Evolutionary conservation across 495 filamentous ascomycete genomes (phyloP).

Genomic region (Aspergillus saccharolyticus): DNA sequence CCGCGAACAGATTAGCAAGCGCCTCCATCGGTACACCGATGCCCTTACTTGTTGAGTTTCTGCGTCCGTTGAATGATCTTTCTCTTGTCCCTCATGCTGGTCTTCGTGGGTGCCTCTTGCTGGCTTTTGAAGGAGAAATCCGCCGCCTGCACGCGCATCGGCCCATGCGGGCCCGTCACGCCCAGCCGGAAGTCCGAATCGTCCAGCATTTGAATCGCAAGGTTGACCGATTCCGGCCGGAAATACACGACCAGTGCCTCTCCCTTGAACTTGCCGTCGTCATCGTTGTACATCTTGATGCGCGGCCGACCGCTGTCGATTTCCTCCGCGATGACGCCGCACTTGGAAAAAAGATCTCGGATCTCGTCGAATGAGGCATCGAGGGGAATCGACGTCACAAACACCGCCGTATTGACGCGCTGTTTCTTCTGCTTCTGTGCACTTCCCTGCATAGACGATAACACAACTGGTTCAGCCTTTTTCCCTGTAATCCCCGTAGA

Average conservation of each 20-base stretch:
- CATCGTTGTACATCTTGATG: slow-evolving; percentile 89
- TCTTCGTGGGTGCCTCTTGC: slow-evolving; percentile 52
- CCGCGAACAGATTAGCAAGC: slow-evolving; percentile 10
- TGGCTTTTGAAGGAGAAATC: slow-evolving; percentile 84
- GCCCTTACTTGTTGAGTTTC: slow-evolving; percentile 62
- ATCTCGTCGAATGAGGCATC: slow-evolving; percentile 79
- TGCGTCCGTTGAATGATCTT: slow-evolving; percentile 88
- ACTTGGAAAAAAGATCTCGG: slow-evolving; percentile 73
- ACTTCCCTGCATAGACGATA: slow-evolving; percentile 19
- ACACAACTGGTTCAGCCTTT: slow-evolving; percentile 1
- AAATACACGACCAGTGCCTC: slow-evolving; percentile 93
- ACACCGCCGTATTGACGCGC: slow-evolving; percentile 84
- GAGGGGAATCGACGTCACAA: slow-evolving; percentile 76
- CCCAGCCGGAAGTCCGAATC: slow-evolving; percentile 79
- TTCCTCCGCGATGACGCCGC: slow-evolving; percentile 90
- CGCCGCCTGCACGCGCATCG: slow-evolving; percentile 78
- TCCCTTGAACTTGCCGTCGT: slow-evolving; percentile 80
- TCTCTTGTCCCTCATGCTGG: slow-evolving; percentile 57
- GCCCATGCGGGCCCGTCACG: slow-evolving; percentile 44
- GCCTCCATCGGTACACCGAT: slow-evolving; percentile 1
- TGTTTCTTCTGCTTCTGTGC: slow-evolving; percentile 56
- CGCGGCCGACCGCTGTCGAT: slow-evolving; percentile 79
- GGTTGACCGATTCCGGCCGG: slow-evolving; percentile 80
- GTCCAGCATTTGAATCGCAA: slow-evolving; percentile 88
- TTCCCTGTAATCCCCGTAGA: not conserved